Percentiles rank a stretch among this genome's conserved stretches.
These are phyloP conservation scores for Sclerotinia subarctica DNA, from an alignment of 2,329 filamentous ascomycete species.

Conservation along the genomic window DNA sequence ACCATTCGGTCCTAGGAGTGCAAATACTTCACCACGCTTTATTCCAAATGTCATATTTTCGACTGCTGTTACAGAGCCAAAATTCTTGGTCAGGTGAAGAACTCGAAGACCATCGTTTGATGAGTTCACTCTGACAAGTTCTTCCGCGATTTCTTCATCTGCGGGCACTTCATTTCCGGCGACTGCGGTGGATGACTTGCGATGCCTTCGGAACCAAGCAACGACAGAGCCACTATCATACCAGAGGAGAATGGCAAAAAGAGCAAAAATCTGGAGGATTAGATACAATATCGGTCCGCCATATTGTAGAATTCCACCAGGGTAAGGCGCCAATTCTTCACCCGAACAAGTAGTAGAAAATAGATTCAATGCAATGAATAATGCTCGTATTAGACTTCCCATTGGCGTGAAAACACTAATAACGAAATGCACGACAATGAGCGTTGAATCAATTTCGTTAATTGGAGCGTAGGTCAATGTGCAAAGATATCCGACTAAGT, in stretches of 20 bases:
- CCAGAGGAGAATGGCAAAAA: slow-evolving; percentile 74
- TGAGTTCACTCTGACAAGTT: slow-evolving; percentile 60
- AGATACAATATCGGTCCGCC: slow-evolving; percentile 85
- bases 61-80: slow-evolving; percentile 74
- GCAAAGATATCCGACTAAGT: slow-evolving; percentile 67
- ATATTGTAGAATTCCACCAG: slow-evolving; percentile 69
- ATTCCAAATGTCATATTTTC: slow-evolving; percentile 85
- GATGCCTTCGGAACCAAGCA: slow-evolving; percentile 46
- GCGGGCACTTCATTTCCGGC: slow-evolving; percentile 20
- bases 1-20: slow-evolving; percentile 84
- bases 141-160: slow-evolving; percentile 57
- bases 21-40: slow-evolving; percentile 77
- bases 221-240: slow-evolving; percentile 72
- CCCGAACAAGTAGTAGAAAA: slow-evolving; percentile 77
- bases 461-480: slow-evolving; percentile 73
- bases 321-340: slow-evolving; percentile 60
- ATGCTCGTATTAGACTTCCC: slow-evolving; percentile 67
- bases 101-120: slow-evolving; percentile 60
- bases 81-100: slow-evolving; percentile 74
- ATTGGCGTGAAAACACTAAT: slow-evolving; percentile 73
- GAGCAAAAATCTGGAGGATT: slow-evolving; percentile 65
- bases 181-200: slow-evolving; percentile 23
- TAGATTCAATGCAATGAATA: slow-evolving; percentile 77
- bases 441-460: slow-evolving; percentile 61
- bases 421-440: slow-evolving; percentile 71